Evolutionary conservation across 164 flowering plant species (phyloP), one percentile per base, ranked within the genome.

Genomic region (Nymphaea colorata): DNA sequence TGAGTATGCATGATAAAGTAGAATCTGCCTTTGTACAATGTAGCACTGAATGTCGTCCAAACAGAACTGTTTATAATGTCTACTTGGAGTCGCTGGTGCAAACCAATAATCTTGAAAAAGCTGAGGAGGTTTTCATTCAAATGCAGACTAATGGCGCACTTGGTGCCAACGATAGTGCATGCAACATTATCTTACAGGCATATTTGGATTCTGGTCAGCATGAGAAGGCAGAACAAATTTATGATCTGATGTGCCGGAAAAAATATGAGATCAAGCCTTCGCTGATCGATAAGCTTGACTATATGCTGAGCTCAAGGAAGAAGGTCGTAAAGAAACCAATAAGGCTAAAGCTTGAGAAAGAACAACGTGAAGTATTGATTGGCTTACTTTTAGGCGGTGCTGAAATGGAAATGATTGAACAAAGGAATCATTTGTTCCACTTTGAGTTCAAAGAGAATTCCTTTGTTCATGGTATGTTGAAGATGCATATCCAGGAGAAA

Each of bases 351-450:
- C 87, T 94, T 61, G 87, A 82, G 70, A 75, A 75, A 78, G 96
- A 90, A 62, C 96, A 92, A 67, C 68, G 99, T 72, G 98, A 92
- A 75, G 82, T 84, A 42, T 76, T 94, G 74, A 80, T 90, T 45
- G 99, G 99, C 45, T 77, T 94, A 80, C 72, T 94, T 41, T 74
- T 94, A 66, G 98, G 99, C 64, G 99, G 99, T 64, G 65, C 87
- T 75, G 75, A 61, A 59, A 79, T 92, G 42, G 86, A 76, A 69
- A 77, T 86, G 15, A 89, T 86, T 73, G 94, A 81, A 59, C 79
- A 72, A 51, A 84, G 72, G 81, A 83, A 78, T 64, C 85, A 84
- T 74, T 75, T 73, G 17, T 60, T 90, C 64, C 71, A 59, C 67
- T 92, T 92, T 62, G 82, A 83, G 66, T 90, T 95, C 83, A 81